A percentile compares a stretch with the other conserved stretches of the same genome.
Conservation (phyloP, 2,329 filamentous ascomycete genomes). For the Cytospora leucostoma region DNA sequence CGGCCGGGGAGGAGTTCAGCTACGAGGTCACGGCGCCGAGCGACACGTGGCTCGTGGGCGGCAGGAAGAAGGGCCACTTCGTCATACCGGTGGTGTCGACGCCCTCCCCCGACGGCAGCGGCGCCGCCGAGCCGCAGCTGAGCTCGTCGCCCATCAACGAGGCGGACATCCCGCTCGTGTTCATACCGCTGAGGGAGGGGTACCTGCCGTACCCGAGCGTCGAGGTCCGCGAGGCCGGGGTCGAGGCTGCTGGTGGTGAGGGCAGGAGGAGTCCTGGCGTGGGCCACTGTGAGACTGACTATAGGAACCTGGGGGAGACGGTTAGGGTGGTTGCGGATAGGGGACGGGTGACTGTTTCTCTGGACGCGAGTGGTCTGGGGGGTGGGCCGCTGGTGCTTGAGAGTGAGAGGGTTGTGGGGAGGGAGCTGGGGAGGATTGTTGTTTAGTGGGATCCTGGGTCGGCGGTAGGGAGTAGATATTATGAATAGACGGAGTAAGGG, state of each 20-base stretch:
- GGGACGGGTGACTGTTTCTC: conserved; percentile 69
- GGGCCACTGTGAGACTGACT: conserved; percentile 75
- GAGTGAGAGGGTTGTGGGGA: conserved; percentile 47
- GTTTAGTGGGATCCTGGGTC: conserved; percentile 31
- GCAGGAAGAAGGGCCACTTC: conserved; percentile 78
- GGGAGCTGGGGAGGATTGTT: conserved; percentile 39
- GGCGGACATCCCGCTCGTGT: conserved; percentile 65
- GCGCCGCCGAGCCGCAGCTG: conserved; percentile 25
- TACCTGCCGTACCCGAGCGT: conserved; percentile 75
- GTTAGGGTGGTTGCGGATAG: conserved; percentile 74
- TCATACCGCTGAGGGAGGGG: conserved; percentile 80
- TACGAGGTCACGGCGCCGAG: conserved; percentile 77
- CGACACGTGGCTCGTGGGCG: conserved; percentile 84
- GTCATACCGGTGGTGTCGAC: conserved; percentile 50
- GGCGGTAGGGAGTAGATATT: neutral
- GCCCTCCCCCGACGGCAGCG: conserved; percentile 6
- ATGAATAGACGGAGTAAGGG: neutral
- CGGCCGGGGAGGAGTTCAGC: conserved; percentile 66
- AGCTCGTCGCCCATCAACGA: conserved; percentile 50
- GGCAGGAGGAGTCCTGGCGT: conserved; percentile 31
- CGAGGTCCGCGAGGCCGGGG: conserved; percentile 67
- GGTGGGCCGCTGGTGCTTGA: conserved; percentile 69
- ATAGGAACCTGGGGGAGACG: conserved; percentile 74
- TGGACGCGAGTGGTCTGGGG: conserved; percentile 66
- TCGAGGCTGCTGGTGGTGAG: conserved; percentile 28